Conservation (phyloP, 2,329 filamentous ascomycete genomes). For the Albifimbria verrucaria region DNA sequence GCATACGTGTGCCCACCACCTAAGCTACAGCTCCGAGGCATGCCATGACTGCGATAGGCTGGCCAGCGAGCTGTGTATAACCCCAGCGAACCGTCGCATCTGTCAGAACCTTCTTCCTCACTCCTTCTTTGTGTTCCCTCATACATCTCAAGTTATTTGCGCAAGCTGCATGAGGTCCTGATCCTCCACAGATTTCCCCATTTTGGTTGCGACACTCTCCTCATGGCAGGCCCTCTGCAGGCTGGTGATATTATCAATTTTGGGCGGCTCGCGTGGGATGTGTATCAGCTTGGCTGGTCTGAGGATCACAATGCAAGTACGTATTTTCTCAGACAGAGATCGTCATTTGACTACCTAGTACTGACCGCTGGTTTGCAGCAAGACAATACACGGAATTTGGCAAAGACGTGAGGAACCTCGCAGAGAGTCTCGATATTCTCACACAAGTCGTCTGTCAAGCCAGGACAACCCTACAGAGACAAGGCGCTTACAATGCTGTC, state of each 20-base stretch:
- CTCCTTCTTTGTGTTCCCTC: background rate
- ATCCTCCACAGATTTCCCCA: background rate
- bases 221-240: constrained; percentile 23
- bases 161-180: background rate
- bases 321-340: too few relatives aligned
- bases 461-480: constrained; percentile 19
- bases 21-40: background rate
- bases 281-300: constrained; percentile 28
- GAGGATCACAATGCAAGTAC: constrained; percentile 30
- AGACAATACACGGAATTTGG: constrained; percentile 30
- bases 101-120: background rate
- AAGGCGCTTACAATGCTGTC: constrained; percentile 14
- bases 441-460: constrained; percentile 23
- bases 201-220: constrained; percentile 4
- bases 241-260: constrained; percentile 28
- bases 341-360: background rate
- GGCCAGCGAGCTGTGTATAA: background rate
- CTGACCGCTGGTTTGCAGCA: constrained; percentile 12
- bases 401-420: constrained; percentile 25
- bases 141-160: background rate
- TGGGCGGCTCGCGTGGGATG: constrained; percentile 27
- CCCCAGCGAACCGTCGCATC: background rate
- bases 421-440: constrained; percentile 27
- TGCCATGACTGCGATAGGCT: background rate
- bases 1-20: too few relatives aligned